Conservation (phyloP, 306 rosid genomes). For the Castanea sativa region DNA sequence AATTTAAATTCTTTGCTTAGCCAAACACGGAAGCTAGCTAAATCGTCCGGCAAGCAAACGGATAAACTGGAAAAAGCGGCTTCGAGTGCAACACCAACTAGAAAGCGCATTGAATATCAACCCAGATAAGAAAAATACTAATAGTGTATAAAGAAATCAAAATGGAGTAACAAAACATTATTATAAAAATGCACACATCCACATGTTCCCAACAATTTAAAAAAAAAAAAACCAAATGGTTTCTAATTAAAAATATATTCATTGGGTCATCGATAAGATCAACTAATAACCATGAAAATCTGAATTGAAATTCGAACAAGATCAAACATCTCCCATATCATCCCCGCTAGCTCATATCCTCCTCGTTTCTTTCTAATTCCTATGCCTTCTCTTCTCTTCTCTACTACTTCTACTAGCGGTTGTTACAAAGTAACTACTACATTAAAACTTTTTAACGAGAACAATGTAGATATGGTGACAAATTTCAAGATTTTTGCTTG, state of each 20-base stretch:
- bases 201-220: conserved; percentile 25
- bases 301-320: conserved; percentile 45
- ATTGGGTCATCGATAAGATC: conserved; percentile 28
- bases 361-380: conserved; percentile 14
- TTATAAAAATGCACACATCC: conserved; percentile 29
- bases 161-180: conserved; percentile 21
- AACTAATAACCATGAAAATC: conserved; percentile 31
- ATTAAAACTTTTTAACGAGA: conserved; percentile 13
- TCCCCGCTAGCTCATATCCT: conserved; percentile 9
- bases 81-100: conserved; percentile 74
- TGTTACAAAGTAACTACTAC: conserved; percentile 24
- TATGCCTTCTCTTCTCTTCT: background rate
- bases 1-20: conserved; percentile 40
- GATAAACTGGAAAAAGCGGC: conserved; percentile 68
- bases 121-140: conserved; percentile 37
- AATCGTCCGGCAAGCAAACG: conserved; percentile 70
- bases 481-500: background rate
- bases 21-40: conserved; percentile 63
- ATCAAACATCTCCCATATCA: conserved; percentile 37
- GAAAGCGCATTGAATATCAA: conserved; percentile 47
- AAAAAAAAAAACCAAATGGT: conserved; percentile 20
- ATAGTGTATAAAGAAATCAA: conserved; percentile 25
- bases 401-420: conserved; percentile 22
- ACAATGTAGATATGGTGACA: conserved; percentile 11
- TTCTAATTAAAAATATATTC: conserved; percentile 2